Evolutionary conservation across 2,329 filamentous ascomycete species (phyloP).

Genomic region (Harringtonia lauricola): DNA sequence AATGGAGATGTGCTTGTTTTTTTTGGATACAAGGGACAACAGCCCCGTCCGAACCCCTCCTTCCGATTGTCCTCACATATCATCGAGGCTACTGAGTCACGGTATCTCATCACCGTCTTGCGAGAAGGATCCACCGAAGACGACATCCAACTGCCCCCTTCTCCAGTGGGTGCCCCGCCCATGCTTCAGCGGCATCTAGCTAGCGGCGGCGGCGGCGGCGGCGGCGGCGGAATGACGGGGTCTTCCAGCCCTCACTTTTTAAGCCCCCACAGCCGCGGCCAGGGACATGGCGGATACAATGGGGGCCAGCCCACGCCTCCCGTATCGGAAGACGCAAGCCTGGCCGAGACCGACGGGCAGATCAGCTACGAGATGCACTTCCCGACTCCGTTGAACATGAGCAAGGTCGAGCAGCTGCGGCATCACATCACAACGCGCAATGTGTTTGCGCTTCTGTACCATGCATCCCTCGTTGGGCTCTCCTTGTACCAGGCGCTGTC

Average conservation of each 20-base stretch:
- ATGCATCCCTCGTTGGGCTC: constrained; percentile 52
- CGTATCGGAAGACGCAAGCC: constrained; percentile 30
- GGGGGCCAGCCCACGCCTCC: constrained; percentile 30
- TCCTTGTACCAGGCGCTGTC: constrained; percentile 52
- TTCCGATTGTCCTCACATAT: constrained; percentile 48
- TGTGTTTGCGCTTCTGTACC: constrained; percentile 54
- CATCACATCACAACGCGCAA: constrained; percentile 59
- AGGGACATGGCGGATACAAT: constrained; percentile 8
- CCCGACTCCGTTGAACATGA: constrained; percentile 39
- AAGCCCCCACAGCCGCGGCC: constrained; percentile 7
- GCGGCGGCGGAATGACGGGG: no score
- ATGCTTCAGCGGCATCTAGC: constrained; percentile 23
- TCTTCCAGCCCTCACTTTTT: constrained; percentile 13
- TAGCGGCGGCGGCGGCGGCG: constrained; percentile 1
- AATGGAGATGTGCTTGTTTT: constrained; percentile 50
- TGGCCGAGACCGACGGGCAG: constrained; percentile 37
- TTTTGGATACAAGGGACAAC: constrained; percentile 34
- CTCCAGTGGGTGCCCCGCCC: constrained; percentile 28
- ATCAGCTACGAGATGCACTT: constrained; percentile 55
- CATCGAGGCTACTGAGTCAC: constrained; percentile 45
- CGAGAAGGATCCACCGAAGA: constrained; percentile 41
- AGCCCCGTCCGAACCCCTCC: constrained; percentile 35
- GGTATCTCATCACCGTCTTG: constrained; percentile 39
- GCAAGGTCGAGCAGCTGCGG: constrained; percentile 35
- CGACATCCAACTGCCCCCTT: constrained; percentile 30